Percentiles rank a stretch among this genome's conserved stretches.
These are phyloP conservation scores for Nannizziopsis arthrosporioides DNA, from an alignment of 2,329 filamentous ascomycete genomes.

Conservation along the genomic window DNA sequence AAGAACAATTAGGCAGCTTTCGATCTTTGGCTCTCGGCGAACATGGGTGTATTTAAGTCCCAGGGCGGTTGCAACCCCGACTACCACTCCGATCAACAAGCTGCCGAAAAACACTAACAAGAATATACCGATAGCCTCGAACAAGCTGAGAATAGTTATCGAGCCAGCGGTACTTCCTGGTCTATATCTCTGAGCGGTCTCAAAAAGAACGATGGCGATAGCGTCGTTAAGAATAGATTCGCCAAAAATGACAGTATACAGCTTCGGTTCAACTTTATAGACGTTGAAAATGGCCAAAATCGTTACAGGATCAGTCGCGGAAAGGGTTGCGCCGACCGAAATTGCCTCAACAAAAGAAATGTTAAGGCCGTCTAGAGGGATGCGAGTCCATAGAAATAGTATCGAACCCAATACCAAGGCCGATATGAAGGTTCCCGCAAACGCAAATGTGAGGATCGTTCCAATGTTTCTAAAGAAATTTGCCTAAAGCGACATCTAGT, in stretches of 20 bases:
- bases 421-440: constrained; percentile 92
- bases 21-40: constrained; percentile 84
- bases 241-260: constrained; percentile 97
- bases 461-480: constrained; percentile 99
- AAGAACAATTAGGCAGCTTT: constrained; percentile 85
- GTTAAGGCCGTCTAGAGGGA: constrained; percentile 72
- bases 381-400: constrained; percentile 75
- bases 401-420: constrained; percentile 87
- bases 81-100: constrained; percentile 72
- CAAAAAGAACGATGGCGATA: constrained; percentile 95
- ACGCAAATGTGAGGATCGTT: constrained; percentile 93
- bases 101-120: constrained; percentile 93
- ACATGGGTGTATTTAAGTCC: constrained; percentile 91
- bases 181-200: constrained; percentile 89
- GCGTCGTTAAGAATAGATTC: constrained; percentile 97
- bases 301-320: constrained; percentile 92
- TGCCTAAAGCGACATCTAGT: constrained; percentile 37
- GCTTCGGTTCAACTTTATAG: constrained; percentile 96
- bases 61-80: constrained; percentile 78
- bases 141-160: constrained; percentile 67
- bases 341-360: constrained; percentile 93
- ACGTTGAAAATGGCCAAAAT: constrained; percentile 98
- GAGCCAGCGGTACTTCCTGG: constrained; percentile 57
- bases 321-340: constrained; percentile 88
- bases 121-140: constrained; percentile 90